Percentiles rank a stretch among this genome's conserved stretches.
phyloP scores from a whole-genome alignment of 176 grass and related monocot species.

The Aegilops bicornis region DNA sequence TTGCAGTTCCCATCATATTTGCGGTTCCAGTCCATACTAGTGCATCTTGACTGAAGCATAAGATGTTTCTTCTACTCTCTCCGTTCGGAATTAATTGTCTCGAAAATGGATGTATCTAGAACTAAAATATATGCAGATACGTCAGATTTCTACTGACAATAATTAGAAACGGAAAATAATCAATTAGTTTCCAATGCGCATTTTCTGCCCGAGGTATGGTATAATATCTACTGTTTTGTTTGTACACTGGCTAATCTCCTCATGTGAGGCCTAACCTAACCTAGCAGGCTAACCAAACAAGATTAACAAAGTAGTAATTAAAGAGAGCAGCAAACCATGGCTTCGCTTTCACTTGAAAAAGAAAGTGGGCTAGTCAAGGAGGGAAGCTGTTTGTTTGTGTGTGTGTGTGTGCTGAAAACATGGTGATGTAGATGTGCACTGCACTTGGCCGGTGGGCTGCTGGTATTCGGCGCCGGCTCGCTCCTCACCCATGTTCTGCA shows the following conservation, averaged over 20 bases:
- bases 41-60: not conserved
- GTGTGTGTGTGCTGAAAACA: not conserved
- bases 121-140: too few relatives aligned
- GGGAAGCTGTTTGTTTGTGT: not conserved
- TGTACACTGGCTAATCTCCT: not conserved
- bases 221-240: too few relatives aligned
- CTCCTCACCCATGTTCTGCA: conserved; percentile 15
- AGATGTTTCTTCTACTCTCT: not conserved
- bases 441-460: not conserved
- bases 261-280: not conserved
- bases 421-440: not conserved
- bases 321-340: not conserved
- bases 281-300: not conserved
- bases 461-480: not conserved
- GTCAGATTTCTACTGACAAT: too few relatives aligned
- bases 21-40: not conserved
- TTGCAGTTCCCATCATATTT: too few relatives aligned
- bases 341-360: not conserved
- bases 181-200: not conserved
- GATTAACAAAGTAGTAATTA: not conserved
- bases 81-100: too few relatives aligned
- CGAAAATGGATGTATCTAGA: too few relatives aligned
- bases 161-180: too few relatives aligned
- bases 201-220: not conserved
- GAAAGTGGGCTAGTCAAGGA: not conserved